Evolutionary conservation across 331 rosid genomes (phyloP).

Genomic region (Malus hybrid): DNA sequence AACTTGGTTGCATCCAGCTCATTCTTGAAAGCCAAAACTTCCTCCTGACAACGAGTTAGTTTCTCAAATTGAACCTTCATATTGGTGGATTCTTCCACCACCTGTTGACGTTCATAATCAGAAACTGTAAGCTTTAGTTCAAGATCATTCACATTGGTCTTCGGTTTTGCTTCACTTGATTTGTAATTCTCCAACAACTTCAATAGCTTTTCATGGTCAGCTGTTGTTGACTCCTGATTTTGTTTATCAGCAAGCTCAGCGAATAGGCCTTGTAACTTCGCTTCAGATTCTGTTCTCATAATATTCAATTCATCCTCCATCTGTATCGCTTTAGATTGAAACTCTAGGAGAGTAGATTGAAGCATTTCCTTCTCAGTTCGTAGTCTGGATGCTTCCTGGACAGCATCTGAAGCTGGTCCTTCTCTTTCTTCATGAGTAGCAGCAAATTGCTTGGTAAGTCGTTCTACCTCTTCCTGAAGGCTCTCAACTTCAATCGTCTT

Average conservation of each 20-base stretch:
- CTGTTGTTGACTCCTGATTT: constrained; percentile 35
- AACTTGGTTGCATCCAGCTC: constrained; percentile 37
- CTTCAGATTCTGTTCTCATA: constrained; percentile 37
- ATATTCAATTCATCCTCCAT: constrained; percentile 32
- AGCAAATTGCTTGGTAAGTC: constrained; percentile 48
- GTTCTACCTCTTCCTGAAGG: constrained; percentile 54
- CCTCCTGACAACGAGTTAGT: constrained; percentile 34
- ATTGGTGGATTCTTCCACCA: constrained; percentile 39
- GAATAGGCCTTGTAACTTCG: constrained; percentile 42
- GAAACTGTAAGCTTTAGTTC: constrained; percentile 49
- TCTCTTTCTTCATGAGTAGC: constrained; percentile 39
- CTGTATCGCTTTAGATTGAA: constrained; percentile 30
- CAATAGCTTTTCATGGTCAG: constrained; percentile 46
- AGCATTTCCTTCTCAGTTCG: constrained; percentile 39
- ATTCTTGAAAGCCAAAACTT: constrained; percentile 38
- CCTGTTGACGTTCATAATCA: constrained; percentile 47
- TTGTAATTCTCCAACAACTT: constrained; percentile 50
- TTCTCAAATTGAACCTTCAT: constrained; percentile 46
- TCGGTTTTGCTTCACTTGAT: constrained; percentile 48
- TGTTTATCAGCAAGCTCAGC: constrained; percentile 37
- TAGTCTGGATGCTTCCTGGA: constrained; percentile 47
- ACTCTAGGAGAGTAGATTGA: constrained; percentile 41
- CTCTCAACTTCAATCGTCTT: constrained; percentile 49
- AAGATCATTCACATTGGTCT: constrained; percentile 44
- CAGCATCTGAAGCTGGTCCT: constrained; percentile 37